Evolutionary conservation across 2,329 filamentous ascomycete species (phyloP).

Genomic region (Diaporthe citrichinensis): DNA sequence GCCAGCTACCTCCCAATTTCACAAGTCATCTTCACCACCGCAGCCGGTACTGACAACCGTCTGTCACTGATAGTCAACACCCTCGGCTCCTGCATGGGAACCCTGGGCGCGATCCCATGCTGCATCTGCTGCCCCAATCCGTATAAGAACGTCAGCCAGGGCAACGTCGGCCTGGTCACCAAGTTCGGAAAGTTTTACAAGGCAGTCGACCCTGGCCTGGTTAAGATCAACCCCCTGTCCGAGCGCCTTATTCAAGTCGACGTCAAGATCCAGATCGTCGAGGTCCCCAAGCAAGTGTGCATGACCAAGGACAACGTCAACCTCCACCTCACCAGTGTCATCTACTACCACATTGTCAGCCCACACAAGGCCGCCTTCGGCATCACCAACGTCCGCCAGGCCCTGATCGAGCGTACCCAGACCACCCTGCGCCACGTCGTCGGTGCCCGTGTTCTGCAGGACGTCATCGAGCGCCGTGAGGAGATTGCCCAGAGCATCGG

Average conservation of each 20-base stretch:
- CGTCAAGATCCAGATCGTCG: slow-evolving; percentile 98
- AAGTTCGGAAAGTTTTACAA: slow-evolving; percentile 96
- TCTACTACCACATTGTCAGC: slow-evolving; percentile 97
- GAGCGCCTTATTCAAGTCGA: slow-evolving; percentile 93
- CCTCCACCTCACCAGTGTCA: slow-evolving; percentile 92
- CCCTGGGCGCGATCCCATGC: slow-evolving; percentile 89
- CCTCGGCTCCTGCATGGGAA: slow-evolving; percentile 82
- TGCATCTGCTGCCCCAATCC: slow-evolving; percentile 95
- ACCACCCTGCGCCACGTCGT: slow-evolving; percentile 98
- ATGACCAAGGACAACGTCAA: slow-evolving; percentile 99
- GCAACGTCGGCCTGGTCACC: slow-evolving; percentile 94
- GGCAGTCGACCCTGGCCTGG: slow-evolving; percentile 94
- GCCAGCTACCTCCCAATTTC: slow-evolving; percentile 50
- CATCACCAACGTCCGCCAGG: slow-evolving; percentile 93
- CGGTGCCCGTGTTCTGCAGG: slow-evolving; percentile 93
- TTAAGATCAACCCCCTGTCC: slow-evolving; percentile 96
- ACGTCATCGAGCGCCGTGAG: slow-evolving; percentile 98
- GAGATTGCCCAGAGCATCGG: slow-evolving; percentile 95
- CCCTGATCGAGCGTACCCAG: slow-evolving; percentile 97
- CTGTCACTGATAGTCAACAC: slow-evolving; percentile 69
- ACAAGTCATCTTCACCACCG: neutral
- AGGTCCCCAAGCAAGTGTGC: slow-evolving; percentile 96
- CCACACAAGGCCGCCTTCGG: slow-evolving; percentile 98
- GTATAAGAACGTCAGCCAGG: slow-evolving; percentile 92
- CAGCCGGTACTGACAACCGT: neutral